Base-by-base conservation (phyloP, 2,329 filamentous ascomycete species). In the Pseudogymnoascus sp. region DNA sequence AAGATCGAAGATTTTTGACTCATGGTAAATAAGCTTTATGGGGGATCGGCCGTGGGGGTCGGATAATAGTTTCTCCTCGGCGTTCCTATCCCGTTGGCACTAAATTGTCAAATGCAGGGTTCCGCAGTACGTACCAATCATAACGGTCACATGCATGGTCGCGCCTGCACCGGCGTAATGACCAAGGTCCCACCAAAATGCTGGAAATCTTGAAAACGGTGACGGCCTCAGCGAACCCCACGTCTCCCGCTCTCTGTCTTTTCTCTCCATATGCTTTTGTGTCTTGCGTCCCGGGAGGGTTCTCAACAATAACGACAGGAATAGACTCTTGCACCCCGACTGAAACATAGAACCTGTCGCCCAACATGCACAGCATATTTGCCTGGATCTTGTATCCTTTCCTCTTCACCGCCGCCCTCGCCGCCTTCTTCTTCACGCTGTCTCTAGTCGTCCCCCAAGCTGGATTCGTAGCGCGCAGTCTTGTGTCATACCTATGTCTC, bases 381-480 rank as follows among this genome's bases (percentile, higher is more conserved):
- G 66, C 65, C 60, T 74, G 72, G 65, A 62, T 70, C 60, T 61
- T 62, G 28, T 80, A 80, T 72, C 80, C 82, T 71, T 67, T 80
- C 64, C 72, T 73, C 64, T 79, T 77, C 68, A 86, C 84, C 71
- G 66, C 74, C 66, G 77, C 73, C 71, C 73, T 84, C 65, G 78
- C 77, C 63, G 43, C 80, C 66, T 72, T 74, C 70, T 80, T 89
- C 78, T 89, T 86, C 76, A 75, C 84, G 73, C 72, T 87, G 64
- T 86, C 85, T 63, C 73, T 80, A 66, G 74, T 82, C 67, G 68
- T 83, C 43, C 82, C 84, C 64, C 78, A 80, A 63, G 82, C 83
- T 59, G 82, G 80, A 71, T 93, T 90, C 76, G 81, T 80, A 68
- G 88, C 87, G 67, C 88, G 90, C 71, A 76, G 80, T 58, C 78